Base-by-base conservation (phyloP, 148 eudicot genomes). In the Pouteria glomerata region DNA sequence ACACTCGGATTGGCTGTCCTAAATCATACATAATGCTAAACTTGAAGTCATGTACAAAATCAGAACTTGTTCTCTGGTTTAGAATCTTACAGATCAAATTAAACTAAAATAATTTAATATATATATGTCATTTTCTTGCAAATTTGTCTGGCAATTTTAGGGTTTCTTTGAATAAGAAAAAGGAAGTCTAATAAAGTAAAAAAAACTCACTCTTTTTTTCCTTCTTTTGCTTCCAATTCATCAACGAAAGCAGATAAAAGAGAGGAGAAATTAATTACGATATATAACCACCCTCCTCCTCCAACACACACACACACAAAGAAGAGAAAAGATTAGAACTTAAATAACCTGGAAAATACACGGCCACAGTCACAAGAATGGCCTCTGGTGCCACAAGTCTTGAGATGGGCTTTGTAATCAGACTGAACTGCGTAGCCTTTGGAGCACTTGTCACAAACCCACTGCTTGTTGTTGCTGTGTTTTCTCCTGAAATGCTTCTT, bases 331-430 rank as follows among this genome's bases (percentile, higher is more conserved):
- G 57, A 16, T 6, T 15, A 39, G 21, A 39, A 39, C 44, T 39
- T 12, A 11, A 58, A 10, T 13, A 42, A 89, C 98, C 98, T 89
- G 74, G 98, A 93, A 77, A 93, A 93, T 1, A 93, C 97, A 57
- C 97, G 97, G 70, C 98, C 98, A 48, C 98, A 93, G 68, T 93
- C 98, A 14, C 98, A 93, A 50, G 97, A 90, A 73, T 93, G 97
- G 47, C 97, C 98, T 16, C 97, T 74, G 45, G 98, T 93, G 26
- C 98, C 98, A 60, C 98, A 93, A 18, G 95, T 93, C 24, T 93
- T 93, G 29, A 89, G 90, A 75, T 93, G 98, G 26, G 98, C 98
- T 74, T 93, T 93, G 53, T 82, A 93, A 79, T 93, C 98, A 5
- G 97, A 90, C 39, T 93, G 98, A 71, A 93, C 98, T 2, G 98